These are phyloP conservation scores for Pichia sp. DNA, from an alignment of 1,139 yeast species.

Conservation along the genomic window DNA sequence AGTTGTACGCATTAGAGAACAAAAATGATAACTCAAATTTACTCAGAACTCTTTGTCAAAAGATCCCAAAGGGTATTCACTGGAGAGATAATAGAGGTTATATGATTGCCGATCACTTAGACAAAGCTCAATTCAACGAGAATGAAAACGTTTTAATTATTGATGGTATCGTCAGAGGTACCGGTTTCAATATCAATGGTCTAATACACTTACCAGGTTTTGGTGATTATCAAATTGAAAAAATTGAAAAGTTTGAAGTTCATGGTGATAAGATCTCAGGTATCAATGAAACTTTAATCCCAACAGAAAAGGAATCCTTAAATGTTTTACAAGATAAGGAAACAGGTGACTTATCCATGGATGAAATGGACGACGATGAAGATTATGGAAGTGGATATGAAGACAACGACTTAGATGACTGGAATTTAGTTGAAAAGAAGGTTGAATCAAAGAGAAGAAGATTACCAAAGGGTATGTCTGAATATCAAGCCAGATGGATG, in stretches of 20 bases:
- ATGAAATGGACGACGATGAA: conserved; percentile 43
- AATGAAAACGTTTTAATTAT: conserved; percentile 49
- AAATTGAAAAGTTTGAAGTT: conserved; percentile 49
- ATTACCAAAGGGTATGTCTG: conserved; percentile 88
- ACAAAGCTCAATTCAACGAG: conserved; percentile 40
- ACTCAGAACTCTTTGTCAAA: conserved; percentile 76
- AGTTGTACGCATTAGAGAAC: conserved; percentile 68
- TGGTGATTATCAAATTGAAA: conserved; percentile 84
- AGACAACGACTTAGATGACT: conserved; percentile 31
- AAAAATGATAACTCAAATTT: conserved; percentile 69
- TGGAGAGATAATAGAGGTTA: conserved; percentile 97
- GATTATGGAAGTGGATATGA: conserved; percentile 33
- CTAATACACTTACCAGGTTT: conserved; percentile 82
- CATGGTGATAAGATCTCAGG: conserved; percentile 13
- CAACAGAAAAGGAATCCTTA: conserved; percentile 63
- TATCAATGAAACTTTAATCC: conserved; percentile 37
- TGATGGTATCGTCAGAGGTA: conserved; percentile 86
- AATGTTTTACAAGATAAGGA: conserved; percentile 58
- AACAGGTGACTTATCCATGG: conserved; percentile 63
- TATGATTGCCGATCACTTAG: conserved; percentile 66
- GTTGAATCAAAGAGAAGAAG: conserved; percentile 35
- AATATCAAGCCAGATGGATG: conserved; percentile 93
- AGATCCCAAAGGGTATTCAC: conserved; percentile 75
- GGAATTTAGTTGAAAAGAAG: conserved; percentile 41
- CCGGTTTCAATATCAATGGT: conserved; percentile 75